Percentiles rank a stretch among this genome's conserved stretches.
These are phyloP conservation scores for Sordariomycetes sp. DNA, from an alignment of 2,329 filamentous ascomycete genomes.

Conservation along the genomic window DNA sequence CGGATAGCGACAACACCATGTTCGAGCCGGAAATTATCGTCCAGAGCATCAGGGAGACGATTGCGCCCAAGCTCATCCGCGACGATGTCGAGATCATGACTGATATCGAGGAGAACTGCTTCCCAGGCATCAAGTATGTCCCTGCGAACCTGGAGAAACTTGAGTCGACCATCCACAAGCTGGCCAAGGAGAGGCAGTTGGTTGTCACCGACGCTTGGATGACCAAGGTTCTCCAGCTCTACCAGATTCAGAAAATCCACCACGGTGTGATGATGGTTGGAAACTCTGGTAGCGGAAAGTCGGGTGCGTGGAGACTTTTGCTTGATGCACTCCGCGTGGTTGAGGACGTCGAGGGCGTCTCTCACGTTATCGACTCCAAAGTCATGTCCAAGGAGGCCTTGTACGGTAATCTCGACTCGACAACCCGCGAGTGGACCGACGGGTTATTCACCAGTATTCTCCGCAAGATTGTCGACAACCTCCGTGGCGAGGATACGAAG, in stretches of 20 bases:
- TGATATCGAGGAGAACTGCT: slow-evolving; percentile 71
- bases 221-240: slow-evolving; percentile 92
- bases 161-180: slow-evolving; percentile 67
- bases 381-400: slow-evolving; percentile 99
- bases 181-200: slow-evolving; percentile 76
- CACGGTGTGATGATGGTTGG: slow-evolving; percentile 99
- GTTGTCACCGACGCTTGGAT: slow-evolving; percentile 94
- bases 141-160: slow-evolving; percentile 76
- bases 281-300: slow-evolving; percentile 95
- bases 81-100: slow-evolving; percentile 84
- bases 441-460: slow-evolving; percentile 96
- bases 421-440: slow-evolving; percentile 97
- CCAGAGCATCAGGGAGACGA: slow-evolving; percentile 95
- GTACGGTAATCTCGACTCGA: slow-evolving; percentile 92
- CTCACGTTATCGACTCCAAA: slow-evolving; percentile 96
- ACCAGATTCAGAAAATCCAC: slow-evolving; percentile 95
- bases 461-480: slow-evolving; percentile 96
- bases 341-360: slow-evolving; percentile 87
- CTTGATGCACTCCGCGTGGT: slow-evolving; percentile 85
- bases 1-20: slow-evolving; percentile 20
- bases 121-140: slow-evolving; percentile 87
- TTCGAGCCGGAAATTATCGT: slow-evolving; percentile 97
- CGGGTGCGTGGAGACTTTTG: slow-evolving; percentile 84
- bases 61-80: slow-evolving; percentile 92
- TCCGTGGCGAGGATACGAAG: slow-evolving; percentile 93